phyloP scores from a whole-genome alignment of 768 basidiomycete genomes.

The Kwoniella sp. region DNA sequence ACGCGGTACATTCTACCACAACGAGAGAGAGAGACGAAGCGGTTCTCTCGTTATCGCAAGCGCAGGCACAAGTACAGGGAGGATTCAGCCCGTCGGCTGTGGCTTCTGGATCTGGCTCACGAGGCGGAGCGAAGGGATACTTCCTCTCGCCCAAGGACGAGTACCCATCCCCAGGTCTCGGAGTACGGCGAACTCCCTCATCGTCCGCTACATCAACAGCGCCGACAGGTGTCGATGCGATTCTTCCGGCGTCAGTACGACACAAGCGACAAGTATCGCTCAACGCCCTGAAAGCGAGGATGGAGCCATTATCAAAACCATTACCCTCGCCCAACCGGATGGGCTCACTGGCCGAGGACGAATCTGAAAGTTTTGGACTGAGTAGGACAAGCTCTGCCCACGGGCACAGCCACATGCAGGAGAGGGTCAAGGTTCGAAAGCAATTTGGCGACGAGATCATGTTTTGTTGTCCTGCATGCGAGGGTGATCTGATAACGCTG shows the following conservation, averaged over 20 bases:
- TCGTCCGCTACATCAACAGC: neutral
- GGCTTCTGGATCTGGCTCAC: slow-evolving; percentile 4
- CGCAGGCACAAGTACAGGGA: neutral
- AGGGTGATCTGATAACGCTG: slow-evolving; percentile 51
- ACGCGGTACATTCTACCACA: slow-evolving; percentile 15
- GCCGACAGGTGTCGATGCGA: slow-evolving; percentile 38
- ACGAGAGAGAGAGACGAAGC: slow-evolving; percentile 30
- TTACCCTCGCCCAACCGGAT: slow-evolving; percentile 7
- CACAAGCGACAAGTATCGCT: slow-evolving; percentile 54
- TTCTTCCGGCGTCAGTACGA: slow-evolving; percentile 45
- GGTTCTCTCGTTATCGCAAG: neutral
- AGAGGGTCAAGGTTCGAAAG: slow-evolving; percentile 4
- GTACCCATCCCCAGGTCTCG: slow-evolving; percentile 4
- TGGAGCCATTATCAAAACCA: slow-evolving; percentile 33
- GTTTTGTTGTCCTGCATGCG: slow-evolving; percentile 53
- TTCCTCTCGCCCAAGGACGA: slow-evolving; percentile 29
- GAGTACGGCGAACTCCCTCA: neutral
- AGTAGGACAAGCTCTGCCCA: neutral
- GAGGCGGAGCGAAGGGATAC: slow-evolving; percentile 12
- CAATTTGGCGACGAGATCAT: slow-evolving; percentile 55
- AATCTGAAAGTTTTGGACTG: slow-evolving; percentile 2
- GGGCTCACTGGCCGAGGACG: slow-evolving; percentile 1
- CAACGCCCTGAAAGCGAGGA: slow-evolving; percentile 50
- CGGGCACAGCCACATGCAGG: neutral
- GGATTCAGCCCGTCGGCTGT: slow-evolving; percentile 1